These are phyloP conservation scores for Balansia obtecta DNA, from an alignment of 2,329 filamentous ascomycete species.

Conservation along the genomic window DNA sequence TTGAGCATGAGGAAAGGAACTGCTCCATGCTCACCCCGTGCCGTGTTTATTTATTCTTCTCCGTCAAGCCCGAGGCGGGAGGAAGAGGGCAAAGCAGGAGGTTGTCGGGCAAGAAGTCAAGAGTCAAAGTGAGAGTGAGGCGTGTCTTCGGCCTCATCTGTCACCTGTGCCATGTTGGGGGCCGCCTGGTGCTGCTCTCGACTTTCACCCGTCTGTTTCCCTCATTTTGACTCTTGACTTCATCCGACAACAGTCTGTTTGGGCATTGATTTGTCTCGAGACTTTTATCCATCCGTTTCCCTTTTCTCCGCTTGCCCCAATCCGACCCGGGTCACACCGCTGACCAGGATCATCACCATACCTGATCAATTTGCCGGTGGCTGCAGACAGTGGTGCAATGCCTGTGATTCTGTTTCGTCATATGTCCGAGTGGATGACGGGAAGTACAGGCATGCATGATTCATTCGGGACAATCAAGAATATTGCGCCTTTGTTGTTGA, in stretches of 20 bases:
- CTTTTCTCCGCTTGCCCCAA: too few species aligned
- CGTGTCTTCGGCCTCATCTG: background rate
- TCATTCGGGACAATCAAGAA: too few species aligned
- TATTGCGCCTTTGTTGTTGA: background rate
- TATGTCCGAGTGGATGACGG: background rate
- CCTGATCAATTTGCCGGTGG: conserved; percentile 2
- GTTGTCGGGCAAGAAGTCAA: too few species aligned
- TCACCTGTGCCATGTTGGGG: background rate
- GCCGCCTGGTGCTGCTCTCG: background rate
- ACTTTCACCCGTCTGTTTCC: background rate
- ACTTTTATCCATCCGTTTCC: too few species aligned
- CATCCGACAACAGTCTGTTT: too few species aligned
- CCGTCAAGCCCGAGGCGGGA: too few species aligned
- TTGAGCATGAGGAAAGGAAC: background rate
- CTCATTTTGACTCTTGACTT: too few species aligned
- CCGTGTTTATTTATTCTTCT: background rate
- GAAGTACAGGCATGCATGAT: background rate
- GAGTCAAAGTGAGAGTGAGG: background rate
- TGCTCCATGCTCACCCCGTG: background rate
- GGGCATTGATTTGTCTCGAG: too few species aligned
- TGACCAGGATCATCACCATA: conserved; percentile 3
- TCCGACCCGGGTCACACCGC: conserved; percentile 2
- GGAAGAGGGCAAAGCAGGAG: too few species aligned
- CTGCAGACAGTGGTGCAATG: conserved; percentile 1
- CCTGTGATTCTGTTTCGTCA: conserved; percentile 2